Conservation (phyloP, 345 rosid genomes). For the Mercurialis annua region DNA sequence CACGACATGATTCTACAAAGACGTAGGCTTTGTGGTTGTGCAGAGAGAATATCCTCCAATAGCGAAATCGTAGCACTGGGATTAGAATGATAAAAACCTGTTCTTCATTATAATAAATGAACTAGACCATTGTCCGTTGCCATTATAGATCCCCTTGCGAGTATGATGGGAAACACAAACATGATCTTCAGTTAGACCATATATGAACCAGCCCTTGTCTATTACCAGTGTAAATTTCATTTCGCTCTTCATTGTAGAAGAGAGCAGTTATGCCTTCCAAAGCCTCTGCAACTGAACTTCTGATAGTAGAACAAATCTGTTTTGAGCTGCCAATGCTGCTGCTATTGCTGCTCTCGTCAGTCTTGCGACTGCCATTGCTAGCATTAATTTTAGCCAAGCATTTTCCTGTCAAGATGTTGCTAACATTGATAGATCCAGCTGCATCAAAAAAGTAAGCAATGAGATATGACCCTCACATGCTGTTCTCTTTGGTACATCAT, state of each 20-base stretch:
- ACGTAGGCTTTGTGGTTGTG: conserved; percentile 19
- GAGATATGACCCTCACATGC: background rate
- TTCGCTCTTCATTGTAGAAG: conserved; percentile 81
- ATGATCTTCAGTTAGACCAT: conserved; percentile 58
- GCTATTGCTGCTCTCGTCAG: conserved; percentile 18
- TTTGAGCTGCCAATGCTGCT: background rate
- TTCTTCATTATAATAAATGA: conserved; percentile 47
- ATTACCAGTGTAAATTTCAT: conserved; percentile 83
- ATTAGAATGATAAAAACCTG: background rate
- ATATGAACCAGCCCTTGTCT: conserved; percentile 70
- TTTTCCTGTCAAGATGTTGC: conserved; percentile 88
- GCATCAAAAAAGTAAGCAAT: conserved; percentile 16
- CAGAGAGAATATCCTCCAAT: conserved; percentile 9
- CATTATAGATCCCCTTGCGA: conserved; percentile 62
- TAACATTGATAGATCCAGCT: conserved; percentile 81
- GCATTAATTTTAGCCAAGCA: conserved; percentile 80
- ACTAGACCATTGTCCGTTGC: conserved; percentile 58
- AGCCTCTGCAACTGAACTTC: conserved; percentile 62
- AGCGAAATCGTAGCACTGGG: background rate
- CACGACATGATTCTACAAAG: background rate
- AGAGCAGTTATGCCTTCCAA: conserved; percentile 83
- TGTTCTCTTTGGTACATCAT: conserved; percentile 3
- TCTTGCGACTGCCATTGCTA: conserved; percentile 46
- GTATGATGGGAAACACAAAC: background rate
- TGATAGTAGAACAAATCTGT: conserved; percentile 24